Percentiles rank a stretch among this genome's conserved stretches.
Conservation (phyloP, 306 rosid genomes). For the Castanospermum australe region DNA sequence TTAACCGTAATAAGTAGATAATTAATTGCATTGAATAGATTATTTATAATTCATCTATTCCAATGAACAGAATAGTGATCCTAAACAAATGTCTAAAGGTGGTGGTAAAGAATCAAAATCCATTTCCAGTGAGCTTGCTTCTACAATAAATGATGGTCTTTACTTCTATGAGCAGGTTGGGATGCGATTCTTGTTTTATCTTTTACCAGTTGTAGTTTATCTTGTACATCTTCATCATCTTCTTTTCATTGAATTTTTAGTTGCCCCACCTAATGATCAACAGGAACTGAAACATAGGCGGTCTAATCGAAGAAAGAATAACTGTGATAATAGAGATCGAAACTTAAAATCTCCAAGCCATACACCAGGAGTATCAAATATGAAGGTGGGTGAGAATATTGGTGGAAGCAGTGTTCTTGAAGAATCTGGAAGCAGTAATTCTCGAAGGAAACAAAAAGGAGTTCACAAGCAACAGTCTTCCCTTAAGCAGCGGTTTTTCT, state of each 20-base stretch:
- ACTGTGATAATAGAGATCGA: conserved; percentile 59
- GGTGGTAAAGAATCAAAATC: conserved; percentile 61
- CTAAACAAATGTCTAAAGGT: conserved; percentile 40
- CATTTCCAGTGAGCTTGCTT: conserved; percentile 86
- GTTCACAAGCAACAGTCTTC: conserved; percentile 64
- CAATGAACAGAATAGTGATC: conserved; percentile 60
- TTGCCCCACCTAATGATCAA: conserved; percentile 21
- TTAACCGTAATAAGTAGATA: neutral
- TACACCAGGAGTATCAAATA: conserved; percentile 55
- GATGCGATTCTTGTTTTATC: conserved; percentile 15
- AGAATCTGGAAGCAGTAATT: conserved; percentile 58
- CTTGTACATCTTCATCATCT: neutral
- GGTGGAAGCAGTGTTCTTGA: conserved; percentile 45
- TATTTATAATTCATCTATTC: conserved; percentile 7
- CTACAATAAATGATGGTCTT: conserved; percentile 89
- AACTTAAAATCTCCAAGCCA: conserved; percentile 47
- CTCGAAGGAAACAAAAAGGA: conserved; percentile 71
- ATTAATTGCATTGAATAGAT: conserved; percentile 10
- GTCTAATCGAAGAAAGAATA: conserved; percentile 68
- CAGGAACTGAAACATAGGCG: conserved; percentile 80
- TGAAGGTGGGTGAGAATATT: conserved; percentile 53
- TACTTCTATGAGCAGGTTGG: conserved; percentile 90
- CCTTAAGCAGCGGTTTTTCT: conserved; percentile 81
- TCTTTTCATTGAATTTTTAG: conserved; percentile 11
- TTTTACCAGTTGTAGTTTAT: neutral